Evolutionary conservation across 805 yeast species (phyloP), one percentile per base, ranked within the genome.

Genomic region (Myxozyma geophila): DNA sequence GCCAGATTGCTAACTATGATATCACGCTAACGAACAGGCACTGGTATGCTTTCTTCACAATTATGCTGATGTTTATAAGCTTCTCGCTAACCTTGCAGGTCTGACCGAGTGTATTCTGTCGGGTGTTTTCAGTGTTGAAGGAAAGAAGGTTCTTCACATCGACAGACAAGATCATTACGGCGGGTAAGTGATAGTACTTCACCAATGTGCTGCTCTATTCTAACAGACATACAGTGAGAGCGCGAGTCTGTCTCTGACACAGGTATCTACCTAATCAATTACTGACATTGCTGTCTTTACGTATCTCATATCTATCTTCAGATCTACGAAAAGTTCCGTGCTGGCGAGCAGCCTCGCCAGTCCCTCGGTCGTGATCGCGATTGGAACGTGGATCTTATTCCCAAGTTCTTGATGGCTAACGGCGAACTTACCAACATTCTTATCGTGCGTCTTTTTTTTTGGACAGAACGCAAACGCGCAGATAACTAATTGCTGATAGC

Each of bases 161-260:
- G 99, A 95, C 76, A 87, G 92, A 72, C 98, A 95, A 77, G 96
- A 91, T 75, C 96, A 92, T 75, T 95, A 95, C 71, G 99, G 99
- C 57, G 99, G 89, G 73, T 68, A 58, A 21, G 71, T 59, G 19
- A 17, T 13, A 23, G 12, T 12, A 8, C n/a, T 39, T 19, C 23
- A 2, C 21, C n/a, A 19, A 5, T 39, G 21, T 6, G 17, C 10
- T 40, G 48, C 33, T 9, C n/a, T 17, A 15, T 57, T 49, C 55
- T 15, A n/a, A 19, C 46, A 19, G 2, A 3, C 28, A 9, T 19
- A 23, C 49, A 62, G 83, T 51, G 96, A 90, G 75, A 85, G 92
- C 64, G 96, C 96, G 15, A 89, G 96, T 7, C 82, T 91, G 72
- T 88, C 88, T 71, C 80, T 90, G 69, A 80, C 86, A 55, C 87